Conservation (phyloP, 108 stramenopile species). For the Cyclotella cryptica region DNA sequence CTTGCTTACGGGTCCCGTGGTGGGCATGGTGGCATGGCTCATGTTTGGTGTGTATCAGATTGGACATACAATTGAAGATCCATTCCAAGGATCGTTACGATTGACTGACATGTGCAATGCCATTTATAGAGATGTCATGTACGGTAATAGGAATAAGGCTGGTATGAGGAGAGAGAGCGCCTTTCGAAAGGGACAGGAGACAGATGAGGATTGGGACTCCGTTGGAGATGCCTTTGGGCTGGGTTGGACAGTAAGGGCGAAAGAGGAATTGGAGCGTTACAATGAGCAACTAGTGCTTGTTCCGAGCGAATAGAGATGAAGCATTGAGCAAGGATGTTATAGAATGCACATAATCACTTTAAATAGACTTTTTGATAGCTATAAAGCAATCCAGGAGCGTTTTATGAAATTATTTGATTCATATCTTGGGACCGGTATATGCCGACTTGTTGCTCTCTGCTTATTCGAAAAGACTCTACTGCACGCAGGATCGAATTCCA, state of each 20-base stretch:
- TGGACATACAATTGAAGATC: constrained; percentile 90
- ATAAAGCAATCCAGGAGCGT: too few species aligned
- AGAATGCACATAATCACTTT: too few species aligned
- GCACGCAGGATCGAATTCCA: too few species aligned
- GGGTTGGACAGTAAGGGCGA: constrained; percentile 39
- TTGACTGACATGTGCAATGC: constrained; percentile 69
- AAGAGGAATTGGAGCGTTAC: constrained; percentile 33
- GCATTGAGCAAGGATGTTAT: too few species aligned
- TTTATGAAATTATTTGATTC: too few species aligned
- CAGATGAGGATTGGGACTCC: constrained; percentile 41
- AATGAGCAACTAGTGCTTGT: constrained; percentile 37
- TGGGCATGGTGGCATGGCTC: constrained; percentile 83
- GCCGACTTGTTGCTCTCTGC: too few species aligned
- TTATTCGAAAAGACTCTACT: too few species aligned
- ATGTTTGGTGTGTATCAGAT: constrained; percentile 94
- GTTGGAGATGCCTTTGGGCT: constrained; percentile 49
- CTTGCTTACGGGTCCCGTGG: constrained; percentile 80
- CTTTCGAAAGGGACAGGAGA: constrained; percentile 45
- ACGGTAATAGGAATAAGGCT: constrained; percentile 49
- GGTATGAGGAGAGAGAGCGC: constrained; percentile 55
- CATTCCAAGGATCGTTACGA: constrained; percentile 80
- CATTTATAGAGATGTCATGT: constrained; percentile 70
- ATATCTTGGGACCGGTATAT: too few species aligned
- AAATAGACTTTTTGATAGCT: too few species aligned
- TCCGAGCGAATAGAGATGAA: too few species aligned